Evolutionary conservation across 768 basidiomycete genomes (phyloP), one percentile per base, ranked within the genome.

Genomic region (Russula earlei): DNA sequence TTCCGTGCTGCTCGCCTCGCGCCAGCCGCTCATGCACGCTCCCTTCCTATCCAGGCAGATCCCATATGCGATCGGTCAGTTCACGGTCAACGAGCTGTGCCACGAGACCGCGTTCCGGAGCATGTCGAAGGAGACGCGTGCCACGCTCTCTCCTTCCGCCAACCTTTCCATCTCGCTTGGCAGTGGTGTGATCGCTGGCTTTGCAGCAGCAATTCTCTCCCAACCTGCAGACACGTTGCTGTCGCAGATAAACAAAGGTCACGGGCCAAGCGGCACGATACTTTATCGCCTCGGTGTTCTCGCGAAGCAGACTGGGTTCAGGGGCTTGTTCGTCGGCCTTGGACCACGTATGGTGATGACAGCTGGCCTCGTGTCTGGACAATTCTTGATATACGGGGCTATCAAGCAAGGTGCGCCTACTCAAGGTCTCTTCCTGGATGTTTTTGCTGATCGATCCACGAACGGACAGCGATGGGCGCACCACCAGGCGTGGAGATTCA

Each of bases 331-430:
- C 58, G 83, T 80, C 0, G 88, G 90, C 10, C 71, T 91, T 17
- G 88, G 85, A 5, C 89, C 88, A 7, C 78, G 90, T 69, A 89
- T 90, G 83, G 70, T 91, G 63, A 91, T 90, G 86, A 90, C 88
- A 3, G 85, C 86, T 1, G 88, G 87, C 15, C 71, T 92, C 5
- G 87, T 91, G 5, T 75, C 81, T 0, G 84, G 83, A 12, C 89
- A 91, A 67, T 91, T 91, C 72, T 64, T 90, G 58, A 77, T 91
- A 71, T 92, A 91, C 64, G 84, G 78, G 20, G 77, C 69, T 9
- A 80, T 91, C 57, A 91, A 91, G 70, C 70, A 80, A 52, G 81
- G 85, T 75, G 58, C 64, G 71, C 64, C 37, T 38, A 24, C 27
- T 41, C 56, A 4, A 19, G 10, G 20, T 48, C 44, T 12, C 20